These are phyloP conservation scores for Mollisiaceae sp. DNA, from an alignment of 2,329 filamentous ascomycete species.

Conservation along the genomic window DNA sequence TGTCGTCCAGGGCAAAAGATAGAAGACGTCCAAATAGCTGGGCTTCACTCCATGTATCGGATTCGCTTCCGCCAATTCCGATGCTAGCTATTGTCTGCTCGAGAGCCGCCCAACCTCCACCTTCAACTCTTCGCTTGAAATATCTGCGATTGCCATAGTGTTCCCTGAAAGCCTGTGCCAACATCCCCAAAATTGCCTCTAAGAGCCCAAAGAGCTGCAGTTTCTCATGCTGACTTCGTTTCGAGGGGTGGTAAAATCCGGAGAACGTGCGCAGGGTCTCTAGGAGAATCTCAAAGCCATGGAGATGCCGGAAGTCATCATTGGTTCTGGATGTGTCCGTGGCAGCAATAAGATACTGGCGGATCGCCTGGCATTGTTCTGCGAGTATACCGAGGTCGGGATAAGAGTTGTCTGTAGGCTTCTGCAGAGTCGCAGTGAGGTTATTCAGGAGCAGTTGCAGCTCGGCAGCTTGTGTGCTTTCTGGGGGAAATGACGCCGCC, in stretches of 20 bases:
- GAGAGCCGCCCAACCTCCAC: constrained; percentile 78
- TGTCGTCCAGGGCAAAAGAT: constrained; percentile 80
- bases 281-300: constrained; percentile 78
- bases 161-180: constrained; percentile 69
- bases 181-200: constrained; percentile 71
- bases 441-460: constrained; percentile 59
- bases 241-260: constrained; percentile 75
- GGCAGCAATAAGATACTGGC: constrained; percentile 47
- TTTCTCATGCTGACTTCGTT: constrained; percentile 66
- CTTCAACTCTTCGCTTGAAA: constrained; percentile 77
- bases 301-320: constrained; percentile 82
- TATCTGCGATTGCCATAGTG: constrained; percentile 89
- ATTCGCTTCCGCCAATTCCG: constrained; percentile 66
- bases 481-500: constrained; percentile 59
- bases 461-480: constrained; percentile 64
- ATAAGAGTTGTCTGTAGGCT: constrained; percentile 31
- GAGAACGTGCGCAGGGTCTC: constrained; percentile 72
- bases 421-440: constrained; percentile 44
- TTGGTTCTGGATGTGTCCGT: constrained; percentile 58
- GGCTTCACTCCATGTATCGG: constrained; percentile 69
- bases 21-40: constrained; percentile 85
- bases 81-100: constrained; percentile 74
- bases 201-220: constrained; percentile 70
- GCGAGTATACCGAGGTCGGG: constrained; percentile 43
- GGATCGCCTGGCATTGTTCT: constrained; percentile 39